phyloP scores from a whole-genome alignment of 2,329 filamentous ascomycete species.

The Aspergillus sp. region DNA sequence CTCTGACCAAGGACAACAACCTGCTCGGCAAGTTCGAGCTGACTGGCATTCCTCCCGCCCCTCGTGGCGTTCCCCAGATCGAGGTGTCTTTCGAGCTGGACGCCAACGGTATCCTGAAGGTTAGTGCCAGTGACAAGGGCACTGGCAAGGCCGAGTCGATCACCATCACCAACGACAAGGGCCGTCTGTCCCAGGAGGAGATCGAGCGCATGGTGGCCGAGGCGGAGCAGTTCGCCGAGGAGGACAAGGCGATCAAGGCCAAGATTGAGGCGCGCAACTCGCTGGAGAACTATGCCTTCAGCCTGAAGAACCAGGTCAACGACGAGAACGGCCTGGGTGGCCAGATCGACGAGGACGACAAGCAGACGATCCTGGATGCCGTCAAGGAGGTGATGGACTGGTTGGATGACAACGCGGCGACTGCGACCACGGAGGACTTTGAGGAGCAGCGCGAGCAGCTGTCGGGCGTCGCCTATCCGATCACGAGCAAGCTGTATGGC shows the following conservation, averaged over 20 bases:
- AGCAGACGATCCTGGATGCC: constrained; percentile 91
- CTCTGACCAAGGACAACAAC: constrained; percentile 97
- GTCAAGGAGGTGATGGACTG: constrained; percentile 97
- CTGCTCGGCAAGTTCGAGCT: constrained; percentile 97
- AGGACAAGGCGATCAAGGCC: constrained; percentile 97
- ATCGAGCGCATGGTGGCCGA: constrained; percentile 99
- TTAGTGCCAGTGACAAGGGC: constrained; percentile 94
- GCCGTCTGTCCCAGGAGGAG: constrained; percentile 90
- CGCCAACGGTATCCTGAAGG: constrained; percentile 97
- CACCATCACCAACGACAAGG: constrained; percentile 99
- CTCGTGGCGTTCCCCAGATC: constrained; percentile 95
- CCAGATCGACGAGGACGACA: constrained; percentile 98
- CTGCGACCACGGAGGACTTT: constrained; percentile 88
- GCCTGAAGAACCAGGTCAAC: constrained; percentile 97
- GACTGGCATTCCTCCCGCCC: constrained; percentile 89
- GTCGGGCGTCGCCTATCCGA: constrained; percentile 92
- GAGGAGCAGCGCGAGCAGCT: constrained; percentile 99
- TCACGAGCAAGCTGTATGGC: constrained; percentile 95
- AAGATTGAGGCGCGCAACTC: constrained; percentile 95
- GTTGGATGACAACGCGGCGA: constrained; percentile 90
- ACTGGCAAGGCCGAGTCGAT: constrained; percentile 97
- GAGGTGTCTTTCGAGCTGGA: constrained; percentile 98
- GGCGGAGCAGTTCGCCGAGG: constrained; percentile 97
- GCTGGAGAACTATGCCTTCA: constrained; percentile 99
- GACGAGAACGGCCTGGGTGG: constrained; percentile 95